Evolutionary conservation across 176 grass and related monocot species (phyloP).

Genomic region (Oryza longistaminata): DNA sequence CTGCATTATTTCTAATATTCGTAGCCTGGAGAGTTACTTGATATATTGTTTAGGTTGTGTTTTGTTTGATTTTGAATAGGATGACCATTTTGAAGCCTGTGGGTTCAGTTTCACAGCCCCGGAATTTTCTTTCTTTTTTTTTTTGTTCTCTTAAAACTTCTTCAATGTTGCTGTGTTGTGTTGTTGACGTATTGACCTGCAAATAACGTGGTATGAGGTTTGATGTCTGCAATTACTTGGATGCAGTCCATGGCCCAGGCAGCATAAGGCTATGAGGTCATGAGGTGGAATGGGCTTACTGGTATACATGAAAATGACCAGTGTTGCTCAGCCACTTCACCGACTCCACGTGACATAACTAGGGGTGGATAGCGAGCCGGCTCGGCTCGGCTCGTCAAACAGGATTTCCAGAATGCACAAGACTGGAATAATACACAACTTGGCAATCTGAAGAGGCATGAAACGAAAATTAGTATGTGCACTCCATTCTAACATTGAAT

Average conservation of each 20-base stretch:
- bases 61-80: too few relatives aligned
- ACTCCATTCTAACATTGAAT: background rate
- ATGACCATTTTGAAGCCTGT: background rate
- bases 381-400: too few relatives aligned
- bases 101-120: background rate
- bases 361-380: too few relatives aligned
- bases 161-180: background rate
- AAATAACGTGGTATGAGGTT: background rate
- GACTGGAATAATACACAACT: slow-evolving; percentile 56
- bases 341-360: background rate
- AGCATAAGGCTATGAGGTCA: background rate
- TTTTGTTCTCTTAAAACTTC: background rate
- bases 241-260: background rate
- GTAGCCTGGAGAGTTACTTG: background rate
- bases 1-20: slow-evolving; percentile 18
- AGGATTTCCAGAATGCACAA: slow-evolving; percentile 54
- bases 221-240: background rate
- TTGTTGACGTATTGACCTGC: background rate
- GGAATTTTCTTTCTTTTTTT: background rate
- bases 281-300: too few relatives aligned
- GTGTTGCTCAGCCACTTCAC: background rate
- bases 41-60: background rate
- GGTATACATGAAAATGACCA: too few relatives aligned
- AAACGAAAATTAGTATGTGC: slow-evolving; percentile 7
- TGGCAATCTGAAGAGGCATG: slow-evolving; percentile 46